Evolutionary conservation across 108 stramenopile genomes (phyloP), one percentile per base, ranked within the genome.

Genomic region (Cylindrotheca closterium): DNA sequence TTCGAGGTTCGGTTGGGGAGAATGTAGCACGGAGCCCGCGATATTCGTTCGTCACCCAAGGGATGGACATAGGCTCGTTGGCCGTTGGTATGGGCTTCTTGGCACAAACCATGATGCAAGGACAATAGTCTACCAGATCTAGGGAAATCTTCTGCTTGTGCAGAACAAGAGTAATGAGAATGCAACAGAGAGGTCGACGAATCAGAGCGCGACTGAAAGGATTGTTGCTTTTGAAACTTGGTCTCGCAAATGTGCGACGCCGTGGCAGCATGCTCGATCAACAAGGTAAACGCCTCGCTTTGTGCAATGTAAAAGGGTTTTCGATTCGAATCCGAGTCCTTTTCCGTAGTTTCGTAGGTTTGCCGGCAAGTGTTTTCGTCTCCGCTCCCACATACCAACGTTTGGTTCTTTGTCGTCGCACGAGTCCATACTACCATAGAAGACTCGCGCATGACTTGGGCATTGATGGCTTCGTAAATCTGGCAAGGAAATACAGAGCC

Each of bases 21-120:
- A 34, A 77, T 62, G 54, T 77, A 77, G 55, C 76, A 77, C 1
- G 76, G 76, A 12, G 76, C 67, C 18, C 22, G 1, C 2, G 21
- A 21, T n/a, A 63, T 71, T 27, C 15, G 15, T 27, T 30, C 21
- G 2, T 58, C 29, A 3, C 61, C 46, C 12, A 53, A 31, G 32
- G 23, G 49, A 8, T 27, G 10, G 15, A 4, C 1, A 55, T 51
- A 63, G 23, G 69, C 31, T 30, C 47, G 34, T 4, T 23, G 17
- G 2, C 33, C 29, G 15, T 28, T 1, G 33, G 18, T 18, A 65
- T 76, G 49, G 26, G 17, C 30, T 58, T 54, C 22, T n/a, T n/a
- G n/a, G 31, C 71, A 66, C n/a, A 63, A 21, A 19, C 33, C 22
- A 17, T 55, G 1, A 59, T 69, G 31, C 19, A 30, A 12, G 51